phyloP scores from a whole-genome alignment of 1,139 yeast genomes.

The Protomyces macrosporus region DNA sequence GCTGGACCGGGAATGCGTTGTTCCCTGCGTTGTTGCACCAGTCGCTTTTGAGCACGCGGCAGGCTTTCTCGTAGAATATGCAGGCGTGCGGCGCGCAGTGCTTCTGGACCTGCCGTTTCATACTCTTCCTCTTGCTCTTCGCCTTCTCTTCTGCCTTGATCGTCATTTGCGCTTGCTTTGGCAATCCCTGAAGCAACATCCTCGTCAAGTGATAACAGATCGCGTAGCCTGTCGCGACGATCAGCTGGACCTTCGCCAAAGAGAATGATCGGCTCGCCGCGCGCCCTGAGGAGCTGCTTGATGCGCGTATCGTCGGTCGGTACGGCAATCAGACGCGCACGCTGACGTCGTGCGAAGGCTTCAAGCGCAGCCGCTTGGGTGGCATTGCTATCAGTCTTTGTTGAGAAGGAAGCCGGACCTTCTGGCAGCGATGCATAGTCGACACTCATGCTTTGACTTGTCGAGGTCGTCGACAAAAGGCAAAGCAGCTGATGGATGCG shows the following conservation, averaged over 20 bases:
- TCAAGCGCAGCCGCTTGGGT: constrained; percentile 1
- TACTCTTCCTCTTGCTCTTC: constrained; percentile 59
- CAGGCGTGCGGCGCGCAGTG: constrained; percentile 53
- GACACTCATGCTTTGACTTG: background rate
- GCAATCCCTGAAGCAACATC: constrained; percentile 27
- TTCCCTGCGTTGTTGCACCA: constrained; percentile 22
- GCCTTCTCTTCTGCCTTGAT: constrained; percentile 40
- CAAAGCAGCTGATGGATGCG: no score
- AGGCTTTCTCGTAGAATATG: constrained; percentile 52
- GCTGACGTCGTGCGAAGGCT: constrained; percentile 17
- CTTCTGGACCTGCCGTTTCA: constrained; percentile 70
- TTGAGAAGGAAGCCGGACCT: background rate
- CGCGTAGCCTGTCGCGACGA: constrained; percentile 55
- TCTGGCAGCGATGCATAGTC: background rate
- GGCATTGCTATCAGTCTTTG: background rate
- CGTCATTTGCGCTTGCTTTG: constrained; percentile 41
- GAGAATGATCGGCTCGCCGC: constrained; percentile 56
- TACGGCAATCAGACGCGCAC: constrained; percentile 37
- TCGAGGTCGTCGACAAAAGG: no score
- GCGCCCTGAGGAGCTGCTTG: constrained; percentile 44
- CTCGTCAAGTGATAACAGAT: constrained; percentile 39
- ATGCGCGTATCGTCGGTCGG: constrained; percentile 67
- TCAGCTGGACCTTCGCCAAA: constrained; percentile 59
- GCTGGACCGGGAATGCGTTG: constrained; percentile 31
- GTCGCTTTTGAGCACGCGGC: constrained; percentile 40